Evolutionary conservation across 176 grass and related monocot species (phyloP), one percentile per base, ranked within the genome.

Genomic region (Musa acuminata): DNA sequence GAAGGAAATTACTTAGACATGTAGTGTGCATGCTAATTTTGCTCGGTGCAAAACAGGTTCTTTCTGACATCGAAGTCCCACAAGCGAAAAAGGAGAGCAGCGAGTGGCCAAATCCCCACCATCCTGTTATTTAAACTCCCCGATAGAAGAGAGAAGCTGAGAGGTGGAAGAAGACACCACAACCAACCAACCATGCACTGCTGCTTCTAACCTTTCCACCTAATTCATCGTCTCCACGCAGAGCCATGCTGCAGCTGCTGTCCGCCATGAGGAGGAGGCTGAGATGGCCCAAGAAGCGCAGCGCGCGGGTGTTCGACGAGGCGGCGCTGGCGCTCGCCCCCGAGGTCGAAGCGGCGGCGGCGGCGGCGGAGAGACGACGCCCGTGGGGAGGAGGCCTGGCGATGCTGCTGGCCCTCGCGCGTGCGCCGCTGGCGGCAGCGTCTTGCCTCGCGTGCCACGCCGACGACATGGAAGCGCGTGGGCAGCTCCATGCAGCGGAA

Each of bases 401-500:
- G 71, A 82, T 78, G 79, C 84, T 90, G 66, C 82, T 87, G 72
- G 88, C 84, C 23, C 76, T 83, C 16, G 82, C 63, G 8, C 85
- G 52, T 78, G 85, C 77, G 73, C 73, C 64, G 23, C 80, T 67
- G 72, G 89, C 63, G 76, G 82, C 77, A 64, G 82, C 63, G 70
- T 65, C 63, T 65, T 65, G 80, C 82, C 80, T 85, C 55, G 82
- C 76, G 20, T n/a, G 73, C 49, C 75, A 72, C 51, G 51, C 77
- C 69, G 82, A 75, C n/a, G 82, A 81, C 85, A 77, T 77, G 13
- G 82, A 73, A 20, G 82, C 73, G 64, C 77, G 71, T 13, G 79
- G 83, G 77, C 80, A 80, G 2, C 89, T 80, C 27, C 82, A 80
- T 35, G 85, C 85, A 73, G 85, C 80, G 82, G 89, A 87, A 80